These are phyloP conservation scores for Pseudodiploospora longispora DNA, from an alignment of 2,329 filamentous ascomycete species.

Conservation along the genomic window DNA sequence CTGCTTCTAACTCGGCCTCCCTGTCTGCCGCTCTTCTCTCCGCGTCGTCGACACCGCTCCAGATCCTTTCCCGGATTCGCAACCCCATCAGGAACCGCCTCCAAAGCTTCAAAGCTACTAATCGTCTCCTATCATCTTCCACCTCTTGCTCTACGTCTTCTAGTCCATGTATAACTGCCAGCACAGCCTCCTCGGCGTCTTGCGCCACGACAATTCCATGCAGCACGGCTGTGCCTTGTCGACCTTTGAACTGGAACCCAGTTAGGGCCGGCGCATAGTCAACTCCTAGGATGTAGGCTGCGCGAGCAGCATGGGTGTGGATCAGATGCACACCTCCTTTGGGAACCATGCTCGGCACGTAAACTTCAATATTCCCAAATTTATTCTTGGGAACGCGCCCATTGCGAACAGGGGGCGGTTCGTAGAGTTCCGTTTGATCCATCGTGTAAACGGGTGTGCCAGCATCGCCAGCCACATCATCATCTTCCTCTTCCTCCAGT, in stretches of 20 bases:
- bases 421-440: conserved; percentile 64
- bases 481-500: conserved; percentile 20
- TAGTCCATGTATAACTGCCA: conserved; percentile 60
- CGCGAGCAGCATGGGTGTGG: conserved; percentile 53
- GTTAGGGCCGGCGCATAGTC: conserved; percentile 87
- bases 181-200: conserved; percentile 64
- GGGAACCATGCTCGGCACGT: conserved; percentile 87
- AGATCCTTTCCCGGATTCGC: conserved; percentile 67
- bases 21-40: conserved; percentile 33
- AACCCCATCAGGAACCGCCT: conserved; percentile 66
- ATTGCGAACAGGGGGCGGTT: conserved; percentile 64
- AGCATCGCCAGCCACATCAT: conserved; percentile 21
- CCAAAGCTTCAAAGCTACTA: conserved; percentile 61
- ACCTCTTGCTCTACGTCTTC: conserved; percentile 56
- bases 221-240: conserved; percentile 76
- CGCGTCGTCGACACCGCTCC: conserved; percentile 44
- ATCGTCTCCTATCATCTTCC: conserved; percentile 62
- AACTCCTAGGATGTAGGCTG: conserved; percentile 67
- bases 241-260: conserved; percentile 80
- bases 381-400: conserved; percentile 81
- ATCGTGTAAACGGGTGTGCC: conserved; percentile 52
- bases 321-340: conserved; percentile 67
- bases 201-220: conserved; percentile 68
- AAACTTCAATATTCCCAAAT: conserved; percentile 90
- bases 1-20: conserved; percentile 28